These are phyloP conservation scores for Scutellaria minor DNA, from an alignment of 257 asterid species.

Conservation along the genomic window DNA sequence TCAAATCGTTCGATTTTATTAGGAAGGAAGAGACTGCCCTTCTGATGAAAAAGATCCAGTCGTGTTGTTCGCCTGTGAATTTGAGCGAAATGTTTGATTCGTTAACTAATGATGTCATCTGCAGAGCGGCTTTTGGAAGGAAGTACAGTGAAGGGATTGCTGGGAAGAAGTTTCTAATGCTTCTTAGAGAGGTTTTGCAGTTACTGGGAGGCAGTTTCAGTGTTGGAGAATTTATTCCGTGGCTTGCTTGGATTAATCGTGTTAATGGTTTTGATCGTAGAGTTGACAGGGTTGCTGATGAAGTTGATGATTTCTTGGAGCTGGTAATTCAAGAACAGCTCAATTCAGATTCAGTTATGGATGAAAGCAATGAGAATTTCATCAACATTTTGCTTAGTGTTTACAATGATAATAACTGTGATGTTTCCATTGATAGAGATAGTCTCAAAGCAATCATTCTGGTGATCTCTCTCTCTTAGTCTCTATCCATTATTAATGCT, in stretches of 20 bases:
- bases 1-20: conserved; percentile 39
- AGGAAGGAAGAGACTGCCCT: conserved; percentile 50
- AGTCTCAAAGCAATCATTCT: conserved; percentile 50
- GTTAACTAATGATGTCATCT: conserved; percentile 45
- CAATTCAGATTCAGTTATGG: background rate
- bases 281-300: conserved; percentile 43
- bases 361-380: conserved; percentile 33
- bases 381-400: conserved; percentile 48
- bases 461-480: conserved; percentile 32
- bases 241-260: conserved; percentile 51
- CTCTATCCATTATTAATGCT: too few relatives aligned
- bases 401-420: conserved; percentile 21
- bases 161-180: conserved; percentile 40
- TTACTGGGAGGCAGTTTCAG: conserved; percentile 38
- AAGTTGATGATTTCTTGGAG: conserved; percentile 53
- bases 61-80: conserved; percentile 35
- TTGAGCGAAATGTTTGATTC: conserved; percentile 38
- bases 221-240: conserved; percentile 56
- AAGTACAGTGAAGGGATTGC: conserved; percentile 44
- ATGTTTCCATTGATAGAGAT: conserved; percentile 39
- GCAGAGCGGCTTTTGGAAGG: conserved; percentile 59
- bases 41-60: conserved; percentile 41
- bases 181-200: conserved; percentile 36
- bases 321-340: conserved; percentile 43
- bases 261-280: conserved; percentile 47